phyloP scores from a whole-genome alignment of 805 yeast species.

The Yamadazyma nakazawae region DNA sequence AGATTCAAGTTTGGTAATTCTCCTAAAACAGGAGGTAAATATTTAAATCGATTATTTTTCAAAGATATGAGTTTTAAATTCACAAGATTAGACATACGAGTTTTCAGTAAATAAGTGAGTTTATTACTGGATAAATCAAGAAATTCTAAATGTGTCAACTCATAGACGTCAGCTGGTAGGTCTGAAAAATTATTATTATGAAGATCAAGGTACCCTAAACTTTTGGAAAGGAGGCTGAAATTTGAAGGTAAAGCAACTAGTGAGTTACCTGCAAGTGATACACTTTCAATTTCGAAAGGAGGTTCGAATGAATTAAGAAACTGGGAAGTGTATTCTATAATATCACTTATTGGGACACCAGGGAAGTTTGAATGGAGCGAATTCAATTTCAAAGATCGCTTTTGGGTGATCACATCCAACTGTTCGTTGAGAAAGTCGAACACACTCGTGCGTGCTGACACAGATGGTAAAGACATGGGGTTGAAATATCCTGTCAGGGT shows the following conservation, averaged over 20 bases:
- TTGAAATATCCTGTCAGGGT: neutral
- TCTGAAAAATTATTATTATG: conserved; percentile 55
- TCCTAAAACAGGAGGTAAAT: conserved; percentile 51
- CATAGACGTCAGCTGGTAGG: conserved; percentile 45
- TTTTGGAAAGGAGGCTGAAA: conserved; percentile 38
- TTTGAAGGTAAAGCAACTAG: conserved; percentile 46
- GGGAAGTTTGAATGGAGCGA: conserved; percentile 11
- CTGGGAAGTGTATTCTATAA: conserved; percentile 22
- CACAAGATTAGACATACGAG: conserved; percentile 36
- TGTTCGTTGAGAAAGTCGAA: conserved; percentile 21
- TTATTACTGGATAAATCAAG: conserved; percentile 62
- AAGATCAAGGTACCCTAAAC: conserved; percentile 60
- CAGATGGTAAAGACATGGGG: conserved; percentile 1
- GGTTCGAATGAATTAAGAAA: conserved; percentile 21
- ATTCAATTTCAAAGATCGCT: conserved; percentile 20
- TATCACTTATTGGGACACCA: conserved; percentile 14
- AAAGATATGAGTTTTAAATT: conserved; percentile 58
- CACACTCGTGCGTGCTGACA: conserved; percentile 2
- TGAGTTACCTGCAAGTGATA: conserved; percentile 53
- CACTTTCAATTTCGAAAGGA: conserved; percentile 40
- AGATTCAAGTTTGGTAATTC: conserved; percentile 52
- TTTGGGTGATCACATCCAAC: conserved; percentile 19
- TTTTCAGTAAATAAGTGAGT: conserved; percentile 46
- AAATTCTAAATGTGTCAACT: conserved; percentile 50
- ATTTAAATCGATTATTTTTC: conserved; percentile 54